Evolutionary conservation across 202 grass and related monocot species (phyloP).

Genomic region (Setaria viridis): DNA sequence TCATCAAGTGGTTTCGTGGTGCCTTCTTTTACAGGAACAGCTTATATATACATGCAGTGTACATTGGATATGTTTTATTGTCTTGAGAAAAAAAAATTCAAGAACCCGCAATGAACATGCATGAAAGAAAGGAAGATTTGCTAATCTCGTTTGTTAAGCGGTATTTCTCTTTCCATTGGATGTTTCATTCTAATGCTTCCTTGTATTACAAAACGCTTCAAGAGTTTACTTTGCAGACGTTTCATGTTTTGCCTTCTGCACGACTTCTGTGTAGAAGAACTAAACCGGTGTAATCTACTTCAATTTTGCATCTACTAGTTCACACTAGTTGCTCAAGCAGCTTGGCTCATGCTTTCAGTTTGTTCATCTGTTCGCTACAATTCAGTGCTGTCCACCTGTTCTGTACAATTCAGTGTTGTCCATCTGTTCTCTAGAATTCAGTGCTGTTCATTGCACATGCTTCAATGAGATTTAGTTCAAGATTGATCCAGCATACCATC

Average conservation of each 20-base stretch:
- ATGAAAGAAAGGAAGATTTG: background rate
- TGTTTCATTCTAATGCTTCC: background rate
- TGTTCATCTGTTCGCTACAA: background rate
- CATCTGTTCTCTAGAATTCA: conserved; percentile 17
- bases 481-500: too few species aligned
- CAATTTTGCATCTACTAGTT: background rate
- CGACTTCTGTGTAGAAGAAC: background rate
- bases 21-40: background rate
- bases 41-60: background rate
- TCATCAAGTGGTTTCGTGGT: background rate
- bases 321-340: background rate
- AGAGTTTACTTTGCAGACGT: background rate
- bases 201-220: background rate
- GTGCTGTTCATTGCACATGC: background rate
- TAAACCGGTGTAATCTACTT: background rate
- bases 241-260: background rate
- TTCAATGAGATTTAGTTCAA: conserved; percentile 11
- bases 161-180: background rate
- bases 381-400: background rate
- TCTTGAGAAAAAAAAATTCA: too few species aligned
- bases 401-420: background rate
- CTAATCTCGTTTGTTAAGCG: background rate
- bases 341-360: background rate
- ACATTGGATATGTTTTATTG: background rate
- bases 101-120: background rate